Evolutionary conservation across 176 grass and related monocot species (phyloP).

Genomic region (Oryza officinalis): DNA sequence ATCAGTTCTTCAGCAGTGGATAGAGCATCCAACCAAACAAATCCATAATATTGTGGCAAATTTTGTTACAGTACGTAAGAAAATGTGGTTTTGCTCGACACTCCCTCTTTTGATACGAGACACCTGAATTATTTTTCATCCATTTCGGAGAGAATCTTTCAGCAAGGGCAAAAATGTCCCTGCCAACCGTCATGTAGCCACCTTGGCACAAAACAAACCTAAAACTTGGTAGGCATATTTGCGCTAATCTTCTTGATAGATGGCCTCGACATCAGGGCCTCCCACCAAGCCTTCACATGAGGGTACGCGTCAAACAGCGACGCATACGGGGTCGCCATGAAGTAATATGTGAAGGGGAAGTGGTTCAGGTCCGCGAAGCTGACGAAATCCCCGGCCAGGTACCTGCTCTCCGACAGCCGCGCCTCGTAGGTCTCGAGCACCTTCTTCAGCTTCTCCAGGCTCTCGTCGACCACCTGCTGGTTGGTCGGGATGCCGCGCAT

Average conservation of each 20-base stretch:
- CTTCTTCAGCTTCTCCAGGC: constrained; percentile 11
- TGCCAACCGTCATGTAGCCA: too few species aligned
- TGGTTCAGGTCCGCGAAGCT: constrained; percentile 40
- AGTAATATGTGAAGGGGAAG: not conserved
- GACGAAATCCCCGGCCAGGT: constrained; percentile 35
- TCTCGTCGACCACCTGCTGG: constrained; percentile 5
- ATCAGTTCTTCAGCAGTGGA: too few species aligned
- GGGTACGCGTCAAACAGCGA: constrained; percentile 12
- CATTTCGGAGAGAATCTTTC: too few species aligned
- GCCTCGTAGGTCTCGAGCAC: constrained; percentile 36
- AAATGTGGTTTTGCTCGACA: too few species aligned
- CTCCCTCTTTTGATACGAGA: too few species aligned
- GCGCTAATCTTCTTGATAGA: not conserved
- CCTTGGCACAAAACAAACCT: not conserved
- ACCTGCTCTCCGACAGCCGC: not conserved
- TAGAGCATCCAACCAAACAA: too few species aligned
- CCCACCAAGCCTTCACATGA: constrained; percentile 11
- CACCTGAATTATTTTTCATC: too few species aligned
- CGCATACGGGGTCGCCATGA: not conserved
- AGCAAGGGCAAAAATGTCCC: too few species aligned
- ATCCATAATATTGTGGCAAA: too few species aligned
- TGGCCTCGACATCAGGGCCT: not conserved
- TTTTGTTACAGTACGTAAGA: too few species aligned
- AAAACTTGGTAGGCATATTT: not conserved
- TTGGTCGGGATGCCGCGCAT: not conserved